phyloP scores from a whole-genome alignment of 1,139 yeast species.

The Meyerozyma athensensis region DNA sequence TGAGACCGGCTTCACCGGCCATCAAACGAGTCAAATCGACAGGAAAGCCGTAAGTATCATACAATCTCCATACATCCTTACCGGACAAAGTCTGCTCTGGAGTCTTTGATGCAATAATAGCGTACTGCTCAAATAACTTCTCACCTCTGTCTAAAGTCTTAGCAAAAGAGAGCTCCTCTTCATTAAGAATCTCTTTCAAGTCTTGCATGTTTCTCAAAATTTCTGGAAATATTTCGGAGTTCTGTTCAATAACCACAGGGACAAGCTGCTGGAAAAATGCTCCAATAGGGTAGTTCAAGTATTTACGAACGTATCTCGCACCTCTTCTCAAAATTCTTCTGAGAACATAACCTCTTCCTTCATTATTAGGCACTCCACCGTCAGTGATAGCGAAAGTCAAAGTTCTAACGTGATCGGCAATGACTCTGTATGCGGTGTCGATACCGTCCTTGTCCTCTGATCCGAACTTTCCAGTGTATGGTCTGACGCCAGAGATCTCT shows the following conservation, averaged over 20 bases:
- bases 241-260: conserved; percentile 89
- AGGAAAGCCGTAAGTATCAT: conserved; percentile 99
- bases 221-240: conserved; percentile 88
- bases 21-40: conserved; percentile 94
- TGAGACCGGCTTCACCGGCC: conserved; percentile 98
- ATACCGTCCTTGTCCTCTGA: conserved; percentile 88
- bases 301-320: conserved; percentile 92
- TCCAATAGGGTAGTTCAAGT: conserved; percentile 94
- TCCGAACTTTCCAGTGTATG: conserved; percentile 90
- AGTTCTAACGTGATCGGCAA: conserved; percentile 98
- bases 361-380: conserved; percentile 99
- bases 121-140: conserved; percentile 89
- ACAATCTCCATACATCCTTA: conserved; percentile 95
- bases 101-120: conserved; percentile 71
- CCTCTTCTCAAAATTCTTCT: conserved; percentile 98
- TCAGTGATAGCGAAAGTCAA: conserved; percentile 93
- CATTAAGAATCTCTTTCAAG: conserved; percentile 86
- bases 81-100: conserved; percentile 80
- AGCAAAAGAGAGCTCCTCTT: conserved; percentile 92
- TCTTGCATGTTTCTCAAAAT: conserved; percentile 64
- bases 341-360: conserved; percentile 96
- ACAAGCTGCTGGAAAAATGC: conserved; percentile 87
- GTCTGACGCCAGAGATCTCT: conserved; percentile 89
- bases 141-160: conserved; percentile 98
- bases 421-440: conserved; percentile 96